Conservation (phyloP, 2,329 filamentous ascomycete genomes). For the Verticillium tricorpus region DNA sequence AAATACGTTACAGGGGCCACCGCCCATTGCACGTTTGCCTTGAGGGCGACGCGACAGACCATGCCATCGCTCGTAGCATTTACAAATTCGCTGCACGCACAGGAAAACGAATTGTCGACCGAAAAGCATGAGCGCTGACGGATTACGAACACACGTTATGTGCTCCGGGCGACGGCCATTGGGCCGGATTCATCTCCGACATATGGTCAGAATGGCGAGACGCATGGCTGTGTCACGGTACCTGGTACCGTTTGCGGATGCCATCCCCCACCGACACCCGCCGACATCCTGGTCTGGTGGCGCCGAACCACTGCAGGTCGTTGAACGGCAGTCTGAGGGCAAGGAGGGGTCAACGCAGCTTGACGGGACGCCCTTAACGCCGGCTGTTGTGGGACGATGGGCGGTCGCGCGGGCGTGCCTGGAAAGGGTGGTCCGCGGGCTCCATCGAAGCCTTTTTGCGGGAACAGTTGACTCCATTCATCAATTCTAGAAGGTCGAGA, state of each 20-base stretch:
- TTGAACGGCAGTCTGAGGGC: background rate
- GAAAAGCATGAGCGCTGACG: no score
- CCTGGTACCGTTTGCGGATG: background rate
- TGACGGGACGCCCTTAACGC: background rate
- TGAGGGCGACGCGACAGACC: no score
- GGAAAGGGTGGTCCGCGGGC: constrained; percentile 9
- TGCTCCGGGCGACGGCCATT: no score
- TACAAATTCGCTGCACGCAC: no score
- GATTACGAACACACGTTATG: no score
- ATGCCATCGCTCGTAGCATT: no score
- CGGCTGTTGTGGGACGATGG: constrained; percentile 12
- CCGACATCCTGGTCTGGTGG: background rate
- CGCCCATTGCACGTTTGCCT: no score
- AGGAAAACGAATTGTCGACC: no score
- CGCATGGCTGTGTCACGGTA: background rate
- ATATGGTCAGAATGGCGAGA: no score
- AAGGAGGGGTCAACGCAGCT: constrained; percentile 1
- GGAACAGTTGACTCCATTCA: constrained; percentile 13
- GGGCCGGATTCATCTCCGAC: no score
- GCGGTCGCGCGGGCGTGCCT: constrained; percentile 4
- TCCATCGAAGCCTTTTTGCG: constrained; percentile 14
- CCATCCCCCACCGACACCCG: background rate
- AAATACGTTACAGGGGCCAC: no score
- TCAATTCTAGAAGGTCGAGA: constrained; percentile 13
- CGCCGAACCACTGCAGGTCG: constrained; percentile 3